These are phyloP conservation scores for Sphaerulina musiva DNA, from an alignment of 2,329 filamentous ascomycete species.

Conservation along the genomic window DNA sequence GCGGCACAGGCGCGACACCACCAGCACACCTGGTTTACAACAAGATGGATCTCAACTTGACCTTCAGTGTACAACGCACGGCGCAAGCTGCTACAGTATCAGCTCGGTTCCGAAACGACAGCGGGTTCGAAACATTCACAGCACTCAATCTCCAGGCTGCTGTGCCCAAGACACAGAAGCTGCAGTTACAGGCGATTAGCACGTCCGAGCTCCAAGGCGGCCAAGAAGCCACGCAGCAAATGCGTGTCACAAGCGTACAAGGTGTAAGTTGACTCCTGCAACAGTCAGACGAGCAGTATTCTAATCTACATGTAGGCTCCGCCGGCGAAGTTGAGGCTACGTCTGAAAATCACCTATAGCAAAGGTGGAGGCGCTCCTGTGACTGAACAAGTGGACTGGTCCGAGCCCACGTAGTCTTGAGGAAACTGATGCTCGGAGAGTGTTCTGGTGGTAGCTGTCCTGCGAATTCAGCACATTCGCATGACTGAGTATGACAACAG, in stretches of 20 bases:
- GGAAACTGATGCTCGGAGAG: neutral
- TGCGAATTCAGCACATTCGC: neutral
- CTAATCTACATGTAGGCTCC: conserved; percentile 52
- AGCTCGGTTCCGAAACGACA: conserved; percentile 70
- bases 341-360: conserved; percentile 75
- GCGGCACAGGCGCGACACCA: conserved; percentile 38
- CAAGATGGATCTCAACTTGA: conserved; percentile 75
- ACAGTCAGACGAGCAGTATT: neutral
- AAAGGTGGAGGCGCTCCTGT: conserved; percentile 64
- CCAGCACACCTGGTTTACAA: conserved; percentile 67
- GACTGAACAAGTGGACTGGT: conserved; percentile 95
- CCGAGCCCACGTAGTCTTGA: conserved; percentile 54
- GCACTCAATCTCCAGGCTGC: conserved; percentile 84
- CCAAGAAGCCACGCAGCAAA: conserved; percentile 78
- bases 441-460: neutral
- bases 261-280: conserved; percentile 63
- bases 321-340: conserved; percentile 63
- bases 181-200: conserved; percentile 87
- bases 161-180: conserved; percentile 90
- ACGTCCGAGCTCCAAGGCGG: conserved; percentile 68
- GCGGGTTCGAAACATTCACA: conserved; percentile 56
- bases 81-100: conserved; percentile 73
- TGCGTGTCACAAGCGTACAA: conserved; percentile 78
- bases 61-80: conserved; percentile 77
- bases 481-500: neutral